These are phyloP conservation scores for Ophiobolus disseminans DNA, from an alignment of 2,329 filamentous ascomycete species.

Conservation along the genomic window DNA sequence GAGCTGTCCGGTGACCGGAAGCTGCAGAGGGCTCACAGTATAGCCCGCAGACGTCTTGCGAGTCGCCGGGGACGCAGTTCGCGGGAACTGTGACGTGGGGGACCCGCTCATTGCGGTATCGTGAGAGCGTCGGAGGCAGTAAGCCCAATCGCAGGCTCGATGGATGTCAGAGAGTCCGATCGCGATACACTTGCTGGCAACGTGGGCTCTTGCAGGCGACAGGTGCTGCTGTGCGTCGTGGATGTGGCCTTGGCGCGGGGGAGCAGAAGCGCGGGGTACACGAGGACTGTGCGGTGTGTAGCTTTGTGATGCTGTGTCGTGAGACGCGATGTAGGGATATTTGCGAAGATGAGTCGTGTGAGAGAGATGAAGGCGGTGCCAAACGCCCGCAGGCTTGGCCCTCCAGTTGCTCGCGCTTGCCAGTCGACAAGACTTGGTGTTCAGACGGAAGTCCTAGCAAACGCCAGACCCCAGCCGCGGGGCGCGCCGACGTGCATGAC, in stretches of 20 bases:
- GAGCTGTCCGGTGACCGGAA: slow-evolving; percentile 25
- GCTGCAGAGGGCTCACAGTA: slow-evolving; percentile 34
- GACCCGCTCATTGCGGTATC: slow-evolving; percentile 44
- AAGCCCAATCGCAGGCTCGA: slow-evolving; percentile 28
- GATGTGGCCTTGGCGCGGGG: slow-evolving; percentile 39
- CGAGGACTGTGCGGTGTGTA: background rate
- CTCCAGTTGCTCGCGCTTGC: slow-evolving; percentile 21
- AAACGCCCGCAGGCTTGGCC: slow-evolving; percentile 33
- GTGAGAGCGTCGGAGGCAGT: slow-evolving; percentile 19
- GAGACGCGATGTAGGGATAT: too few relatives aligned
- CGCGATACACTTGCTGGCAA: slow-evolving; percentile 29
- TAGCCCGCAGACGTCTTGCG: slow-evolving; percentile 24
- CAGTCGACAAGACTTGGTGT: slow-evolving; percentile 17
- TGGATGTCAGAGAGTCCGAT: slow-evolving; percentile 18
- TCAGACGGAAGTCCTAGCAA: slow-evolving; percentile 1
- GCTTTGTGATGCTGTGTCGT: too few relatives aligned
- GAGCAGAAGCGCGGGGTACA: slow-evolving; percentile 22
- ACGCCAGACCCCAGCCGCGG: slow-evolving; percentile 14
- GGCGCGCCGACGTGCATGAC: slow-evolving; percentile 7
- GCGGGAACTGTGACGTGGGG: slow-evolving; percentile 38
- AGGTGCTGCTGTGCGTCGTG: slow-evolving; percentile 32
- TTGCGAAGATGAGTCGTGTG: too few relatives aligned
- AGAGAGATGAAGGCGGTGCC: slow-evolving; percentile 15
- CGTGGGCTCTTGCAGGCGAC: slow-evolving; percentile 36
- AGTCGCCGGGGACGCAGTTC: slow-evolving; percentile 36